A percentile compares a stretch with the other conserved stretches of the same genome.
phyloP scores from a whole-genome alignment of 257 asterid species.

The Apocynum venetum region DNA sequence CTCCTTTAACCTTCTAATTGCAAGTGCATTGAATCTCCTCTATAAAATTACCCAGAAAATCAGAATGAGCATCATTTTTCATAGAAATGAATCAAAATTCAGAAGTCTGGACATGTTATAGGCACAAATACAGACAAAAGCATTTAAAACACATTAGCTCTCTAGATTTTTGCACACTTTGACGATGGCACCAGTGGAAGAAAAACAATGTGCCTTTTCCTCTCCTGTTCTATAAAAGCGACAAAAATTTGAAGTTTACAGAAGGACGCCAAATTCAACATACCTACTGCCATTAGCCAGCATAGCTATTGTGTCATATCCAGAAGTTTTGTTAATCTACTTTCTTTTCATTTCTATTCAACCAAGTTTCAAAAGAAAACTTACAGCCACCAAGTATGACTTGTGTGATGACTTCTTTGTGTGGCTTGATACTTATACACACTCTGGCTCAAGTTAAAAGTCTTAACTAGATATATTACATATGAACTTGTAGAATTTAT shows the following conservation, averaged over 20 bases:
- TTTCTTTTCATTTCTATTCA: not conserved
- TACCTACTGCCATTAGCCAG: not conserved
- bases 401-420: not conserved
- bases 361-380: not conserved
- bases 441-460: not conserved
- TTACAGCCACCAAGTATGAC: not conserved
- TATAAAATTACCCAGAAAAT: conserved; percentile 13
- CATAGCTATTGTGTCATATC: not conserved
- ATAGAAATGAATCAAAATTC: not conserved
- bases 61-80: conserved; percentile 11
- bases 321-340: not conserved
- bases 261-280: not conserved
- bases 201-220: not conserved
- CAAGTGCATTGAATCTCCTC: conserved; percentile 91
- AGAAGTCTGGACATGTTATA: not conserved
- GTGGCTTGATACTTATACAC: not conserved
- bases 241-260: not conserved
- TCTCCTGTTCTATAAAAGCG: not conserved
- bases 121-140: not conserved
- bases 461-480: not conserved
- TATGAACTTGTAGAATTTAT: not conserved
- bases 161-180: not conserved
- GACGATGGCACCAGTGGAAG: not conserved
- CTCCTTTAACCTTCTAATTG: conserved; percentile 85
- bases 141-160: not conserved